Conservation (phyloP, 2,329 filamentous ascomycete genomes). For the Pseudocercospora fuligena region DNA sequence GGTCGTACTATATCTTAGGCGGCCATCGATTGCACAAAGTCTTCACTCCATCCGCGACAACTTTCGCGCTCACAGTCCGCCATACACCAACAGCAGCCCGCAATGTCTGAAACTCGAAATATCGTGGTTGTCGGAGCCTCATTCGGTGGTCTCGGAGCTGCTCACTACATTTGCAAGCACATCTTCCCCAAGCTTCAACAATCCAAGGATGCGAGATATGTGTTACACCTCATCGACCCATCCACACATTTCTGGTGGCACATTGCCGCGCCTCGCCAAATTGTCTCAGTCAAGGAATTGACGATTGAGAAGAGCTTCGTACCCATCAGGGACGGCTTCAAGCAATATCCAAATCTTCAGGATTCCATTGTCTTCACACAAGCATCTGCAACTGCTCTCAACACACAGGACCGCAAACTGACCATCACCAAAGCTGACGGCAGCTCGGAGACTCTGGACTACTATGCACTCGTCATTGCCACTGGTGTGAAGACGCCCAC, state of each 20-base stretch:
- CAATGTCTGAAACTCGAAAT: slow-evolving; percentile 44
- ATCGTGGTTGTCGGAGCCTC: slow-evolving; percentile 61
- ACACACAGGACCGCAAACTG: slow-evolving; percentile 51
- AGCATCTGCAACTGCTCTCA: slow-evolving; percentile 54
- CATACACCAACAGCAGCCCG: neutral
- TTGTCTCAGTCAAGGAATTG: slow-evolving; percentile 55
- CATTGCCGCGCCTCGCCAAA: slow-evolving; percentile 57
- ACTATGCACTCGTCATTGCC: slow-evolving; percentile 62
- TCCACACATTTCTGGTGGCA: slow-evolving; percentile 59
- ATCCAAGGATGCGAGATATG: slow-evolving; percentile 46
- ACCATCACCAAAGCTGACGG: slow-evolving; percentile 43
- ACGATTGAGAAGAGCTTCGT: slow-evolving; percentile 55
- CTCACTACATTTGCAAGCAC: slow-evolving; percentile 61
- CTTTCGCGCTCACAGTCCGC: neutral
- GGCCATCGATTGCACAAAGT: neutral
- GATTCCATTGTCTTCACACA: slow-evolving; percentile 53
- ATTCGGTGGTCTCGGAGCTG: slow-evolving; percentile 56
- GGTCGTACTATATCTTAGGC: neutral
- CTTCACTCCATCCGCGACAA: neutral
- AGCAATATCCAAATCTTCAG: slow-evolving; percentile 51
- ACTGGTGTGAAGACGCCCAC: slow-evolving; percentile 57
- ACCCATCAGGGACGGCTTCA: slow-evolving; percentile 56
- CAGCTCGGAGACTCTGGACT: slow-evolving; percentile 47
- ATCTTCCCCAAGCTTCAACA: slow-evolving; percentile 48
- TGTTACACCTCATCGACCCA: slow-evolving; percentile 61